phyloP scores from a whole-genome alignment of 2,329 filamentous ascomycete genomes.

The Daldinia sp. region DNA sequence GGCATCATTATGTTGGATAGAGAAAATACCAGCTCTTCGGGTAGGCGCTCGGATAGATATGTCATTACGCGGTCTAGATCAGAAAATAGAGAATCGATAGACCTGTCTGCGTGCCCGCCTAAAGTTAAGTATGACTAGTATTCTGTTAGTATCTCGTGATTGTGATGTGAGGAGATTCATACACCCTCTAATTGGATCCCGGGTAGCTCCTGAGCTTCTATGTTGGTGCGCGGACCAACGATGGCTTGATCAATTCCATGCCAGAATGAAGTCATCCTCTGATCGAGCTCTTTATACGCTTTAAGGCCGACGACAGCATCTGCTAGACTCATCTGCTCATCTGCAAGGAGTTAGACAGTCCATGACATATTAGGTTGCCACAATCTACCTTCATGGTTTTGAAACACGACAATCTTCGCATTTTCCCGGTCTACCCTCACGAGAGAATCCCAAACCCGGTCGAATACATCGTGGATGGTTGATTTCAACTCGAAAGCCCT shows the following conservation, averaged over 20 bases:
- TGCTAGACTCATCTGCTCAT: conserved; percentile 64
- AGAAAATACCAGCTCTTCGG: conserved; percentile 66
- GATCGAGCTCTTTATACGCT: conserved; percentile 71
- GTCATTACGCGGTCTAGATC: conserved; percentile 66
- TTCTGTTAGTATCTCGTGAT: conserved; percentile 35
- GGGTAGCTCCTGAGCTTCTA: conserved; percentile 52
- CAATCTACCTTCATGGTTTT: conserved; percentile 61
- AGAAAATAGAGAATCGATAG: conserved; percentile 63
- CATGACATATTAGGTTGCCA: background rate
- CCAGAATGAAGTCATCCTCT: conserved; percentile 71
- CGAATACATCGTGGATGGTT: conserved; percentile 74
- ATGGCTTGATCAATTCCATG: conserved; percentile 72
- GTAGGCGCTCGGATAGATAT: conserved; percentile 66
- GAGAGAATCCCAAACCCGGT: conserved; percentile 77
- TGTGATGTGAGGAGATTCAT: conserved; percentile 40
- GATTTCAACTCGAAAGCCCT: conserved; percentile 75
- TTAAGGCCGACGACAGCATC: conserved; percentile 69
- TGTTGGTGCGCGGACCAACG: conserved; percentile 69
- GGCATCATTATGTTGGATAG: conserved; percentile 79
- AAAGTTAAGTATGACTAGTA: conserved; percentile 59
- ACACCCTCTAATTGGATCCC: conserved; percentile 59
- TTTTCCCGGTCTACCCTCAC: conserved; percentile 71
- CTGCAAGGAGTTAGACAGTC: conserved; percentile 51
- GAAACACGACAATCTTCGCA: conserved; percentile 67
- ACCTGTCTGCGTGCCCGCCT: conserved; percentile 58